phyloP scores from a whole-genome alignment of 176 grass and related monocot genomes.

The Calamus simplicifolius region DNA sequence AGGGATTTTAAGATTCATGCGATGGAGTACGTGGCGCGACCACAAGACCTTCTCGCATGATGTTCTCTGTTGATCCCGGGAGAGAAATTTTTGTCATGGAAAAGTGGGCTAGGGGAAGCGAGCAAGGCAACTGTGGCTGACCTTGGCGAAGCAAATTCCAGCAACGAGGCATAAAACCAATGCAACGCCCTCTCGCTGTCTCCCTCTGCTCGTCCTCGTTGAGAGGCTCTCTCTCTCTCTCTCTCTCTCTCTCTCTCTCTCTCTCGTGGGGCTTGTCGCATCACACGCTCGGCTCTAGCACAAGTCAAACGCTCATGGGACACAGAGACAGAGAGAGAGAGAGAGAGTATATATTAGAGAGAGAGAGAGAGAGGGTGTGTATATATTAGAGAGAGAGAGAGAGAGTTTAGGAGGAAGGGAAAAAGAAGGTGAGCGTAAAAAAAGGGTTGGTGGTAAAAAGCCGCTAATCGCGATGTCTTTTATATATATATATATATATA shows the following conservation, averaged over 20 bases:
- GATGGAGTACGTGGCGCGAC: no score
- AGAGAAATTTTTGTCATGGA: no score
- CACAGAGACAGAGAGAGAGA: background rate
- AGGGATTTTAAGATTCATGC: no score
- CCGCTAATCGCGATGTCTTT: conserved; percentile 20
- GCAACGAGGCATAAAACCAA: background rate
- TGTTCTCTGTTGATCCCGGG: no score
- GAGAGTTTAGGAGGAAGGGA: background rate
- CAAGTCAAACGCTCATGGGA: conserved; percentile 33
- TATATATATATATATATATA: no score
- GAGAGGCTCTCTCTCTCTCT: conserved; percentile 30
- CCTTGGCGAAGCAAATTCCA: conserved; percentile 36
- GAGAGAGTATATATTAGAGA: background rate
- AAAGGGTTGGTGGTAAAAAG: conserved; percentile 3
- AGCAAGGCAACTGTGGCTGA: conserved; percentile 20
- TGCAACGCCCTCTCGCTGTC: background rate
- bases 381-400: conserved; percentile 27
- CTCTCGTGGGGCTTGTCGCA: background rate
- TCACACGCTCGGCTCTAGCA: conserved; percentile 24
- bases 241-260: background rate
- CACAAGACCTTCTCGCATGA: no score
- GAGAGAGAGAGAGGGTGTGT: background rate
- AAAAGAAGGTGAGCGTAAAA: background rate
- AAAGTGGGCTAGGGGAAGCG: no score
- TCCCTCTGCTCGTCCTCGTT: conserved; percentile 9